phyloP scores from a whole-genome alignment of 23 red algal species.

The Pyropia yezoensis region DNA sequence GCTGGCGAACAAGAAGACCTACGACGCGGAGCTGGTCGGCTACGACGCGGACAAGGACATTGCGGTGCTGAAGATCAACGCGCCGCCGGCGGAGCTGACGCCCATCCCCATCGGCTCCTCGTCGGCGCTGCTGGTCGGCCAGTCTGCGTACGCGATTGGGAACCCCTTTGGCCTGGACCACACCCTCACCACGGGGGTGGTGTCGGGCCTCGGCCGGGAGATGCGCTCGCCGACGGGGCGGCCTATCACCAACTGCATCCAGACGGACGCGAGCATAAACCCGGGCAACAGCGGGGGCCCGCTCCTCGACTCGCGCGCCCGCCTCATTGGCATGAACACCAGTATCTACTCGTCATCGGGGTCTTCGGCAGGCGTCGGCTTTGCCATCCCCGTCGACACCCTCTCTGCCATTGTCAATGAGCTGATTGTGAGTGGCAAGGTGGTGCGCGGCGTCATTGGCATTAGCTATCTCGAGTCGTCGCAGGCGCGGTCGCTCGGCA shows the following conservation, averaged over 20 bases:
- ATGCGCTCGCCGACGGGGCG: constrained; percentile 89
- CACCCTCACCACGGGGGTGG: constrained; percentile 81
- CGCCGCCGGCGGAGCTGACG: constrained; percentile 26
- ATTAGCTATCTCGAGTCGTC: constrained; percentile 93
- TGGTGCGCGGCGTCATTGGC: constrained; percentile 87
- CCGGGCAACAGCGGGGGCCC: constrained; percentile 96
- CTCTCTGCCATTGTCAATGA: constrained; percentile 73
- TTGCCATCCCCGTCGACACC: constrained; percentile 96
- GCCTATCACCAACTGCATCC: constrained; percentile 93
- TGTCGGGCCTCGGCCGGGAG: constrained; percentile 87
- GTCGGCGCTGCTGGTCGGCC: constrained; percentile 58
- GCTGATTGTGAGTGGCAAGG: constrained; percentile 85
- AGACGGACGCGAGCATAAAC: constrained; percentile 94
- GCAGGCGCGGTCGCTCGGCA: constrained; percentile 74
- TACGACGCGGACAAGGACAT: constrained; percentile 91
- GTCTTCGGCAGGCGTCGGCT: constrained; percentile 83
- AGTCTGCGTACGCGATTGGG: constrained; percentile 92
- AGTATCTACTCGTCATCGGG: constrained; percentile 81
- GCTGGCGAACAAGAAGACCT: constrained; percentile 64
- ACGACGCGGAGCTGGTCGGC: constrained; percentile 76
- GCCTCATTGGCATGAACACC: constrained; percentile 97
- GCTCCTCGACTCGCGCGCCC: constrained; percentile 70
- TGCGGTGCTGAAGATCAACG: constrained; percentile 81
- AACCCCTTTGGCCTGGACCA: constrained; percentile 99
- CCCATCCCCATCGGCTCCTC: constrained; percentile 67